Conservation (phyloP, 2,329 filamentous ascomycete genomes). For the Aureobasidium sp. region DNA sequence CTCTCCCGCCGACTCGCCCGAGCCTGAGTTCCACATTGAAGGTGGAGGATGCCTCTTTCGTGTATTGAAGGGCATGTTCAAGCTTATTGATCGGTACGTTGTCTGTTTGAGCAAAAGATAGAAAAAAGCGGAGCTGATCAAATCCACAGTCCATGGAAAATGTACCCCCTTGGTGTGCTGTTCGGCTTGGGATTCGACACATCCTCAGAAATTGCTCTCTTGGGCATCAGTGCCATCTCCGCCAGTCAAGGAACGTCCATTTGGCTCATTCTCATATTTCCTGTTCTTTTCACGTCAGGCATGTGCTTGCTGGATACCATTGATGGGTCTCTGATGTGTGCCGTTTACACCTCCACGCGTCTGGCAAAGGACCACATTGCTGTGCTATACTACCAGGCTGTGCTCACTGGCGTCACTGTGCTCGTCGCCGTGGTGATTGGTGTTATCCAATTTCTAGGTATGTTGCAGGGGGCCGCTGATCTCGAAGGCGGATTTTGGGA, state of each 20-base stretch:
- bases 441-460: slow-evolving; percentile 69
- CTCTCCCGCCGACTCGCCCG: slow-evolving; percentile 27
- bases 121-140: neutral
- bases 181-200: slow-evolving; percentile 93
- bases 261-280: slow-evolving; percentile 92
- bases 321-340: slow-evolving; percentile 92
- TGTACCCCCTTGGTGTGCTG: slow-evolving; percentile 82
- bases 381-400: slow-evolving; percentile 87
- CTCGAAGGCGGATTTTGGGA: slow-evolving; percentile 81
- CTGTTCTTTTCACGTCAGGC: slow-evolving; percentile 80
- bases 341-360: slow-evolving; percentile 72
- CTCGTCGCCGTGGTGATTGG: slow-evolving; percentile 80
- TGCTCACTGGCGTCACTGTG: slow-evolving; percentile 76
- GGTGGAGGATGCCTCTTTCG: slow-evolving; percentile 67
- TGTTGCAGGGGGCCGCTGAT: slow-evolving; percentile 67
- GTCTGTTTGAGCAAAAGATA: neutral
- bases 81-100: slow-evolving; percentile 49
- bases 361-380: slow-evolving; percentile 77
- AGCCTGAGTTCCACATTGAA: slow-evolving; percentile 55
- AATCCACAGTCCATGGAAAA: slow-evolving; percentile 67
- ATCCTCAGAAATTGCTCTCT: slow-evolving; percentile 81
- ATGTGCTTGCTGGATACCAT: slow-evolving; percentile 94
- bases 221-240: slow-evolving; percentile 85
- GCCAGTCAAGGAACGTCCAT: slow-evolving; percentile 78
- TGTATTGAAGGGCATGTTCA: slow-evolving; percentile 68